A percentile compares a stretch with the other conserved stretches of the same genome.
phyloP scores from a whole-genome alignment of 2,329 filamentous ascomycete genomes.

The Exophiala alcalophila region DNA sequence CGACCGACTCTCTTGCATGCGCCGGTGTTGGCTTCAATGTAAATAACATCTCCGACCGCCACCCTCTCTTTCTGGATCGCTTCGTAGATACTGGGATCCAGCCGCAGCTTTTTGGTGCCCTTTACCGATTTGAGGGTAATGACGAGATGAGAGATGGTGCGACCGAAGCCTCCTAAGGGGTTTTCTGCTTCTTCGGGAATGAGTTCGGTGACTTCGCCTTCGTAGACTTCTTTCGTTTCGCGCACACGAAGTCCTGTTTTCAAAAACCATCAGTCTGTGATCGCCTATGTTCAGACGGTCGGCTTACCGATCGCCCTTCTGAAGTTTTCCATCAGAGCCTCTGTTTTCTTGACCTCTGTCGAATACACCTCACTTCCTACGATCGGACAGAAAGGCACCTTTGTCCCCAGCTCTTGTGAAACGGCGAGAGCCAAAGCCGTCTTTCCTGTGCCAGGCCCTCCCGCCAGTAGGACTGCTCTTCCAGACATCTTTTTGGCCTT shows the following conservation, averaged over 20 bases:
- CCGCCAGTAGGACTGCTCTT: conserved; percentile 85
- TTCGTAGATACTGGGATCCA: conserved; percentile 98
- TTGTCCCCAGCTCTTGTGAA: conserved; percentile 94
- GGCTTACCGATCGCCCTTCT: conserved; percentile 79
- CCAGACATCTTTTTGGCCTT: conserved; percentile 97
- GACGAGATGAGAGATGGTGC: conserved; percentile 92
- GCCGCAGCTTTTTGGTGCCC: conserved; percentile 93
- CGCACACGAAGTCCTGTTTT: conserved; percentile 73
- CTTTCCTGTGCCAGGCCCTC: conserved; percentile 94
- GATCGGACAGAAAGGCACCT: conserved; percentile 97
- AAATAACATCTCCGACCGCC: conserved; percentile 93
- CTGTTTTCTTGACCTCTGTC: conserved; percentile 98
- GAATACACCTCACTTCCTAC: conserved; percentile 98
- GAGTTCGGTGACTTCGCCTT: conserved; percentile 96
- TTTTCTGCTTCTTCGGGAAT: conserved; percentile 98
- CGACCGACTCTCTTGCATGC: conserved; percentile 95
- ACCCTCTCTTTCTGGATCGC: conserved; percentile 98
- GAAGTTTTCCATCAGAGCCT: conserved; percentile 99
- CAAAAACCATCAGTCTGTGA: conserved; percentile 5
- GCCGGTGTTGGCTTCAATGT: conserved; percentile 98
- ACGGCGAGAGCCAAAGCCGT: conserved; percentile 93
- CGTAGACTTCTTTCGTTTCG: conserved; percentile 98
- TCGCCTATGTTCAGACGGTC: conserved; percentile 23
- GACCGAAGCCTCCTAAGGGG: conserved; percentile 90
- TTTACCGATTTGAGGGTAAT: conserved; percentile 93